phyloP scores from a whole-genome alignment of 257 asterid genomes.

The Voacanga thouarsii region DNA sequence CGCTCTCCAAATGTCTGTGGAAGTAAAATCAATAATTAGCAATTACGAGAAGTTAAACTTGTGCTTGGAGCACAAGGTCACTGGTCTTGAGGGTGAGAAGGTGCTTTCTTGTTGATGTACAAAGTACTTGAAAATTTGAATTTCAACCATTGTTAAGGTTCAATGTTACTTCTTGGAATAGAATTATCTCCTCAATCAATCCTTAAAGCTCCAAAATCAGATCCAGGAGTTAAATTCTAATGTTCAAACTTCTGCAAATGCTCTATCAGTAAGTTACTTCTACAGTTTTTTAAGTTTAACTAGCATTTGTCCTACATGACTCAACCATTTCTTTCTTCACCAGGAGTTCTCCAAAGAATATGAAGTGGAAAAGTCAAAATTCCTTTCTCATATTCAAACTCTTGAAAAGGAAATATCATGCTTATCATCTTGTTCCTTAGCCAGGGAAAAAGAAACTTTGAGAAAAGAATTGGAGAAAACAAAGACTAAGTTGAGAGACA shows the following conservation, averaged over 20 bases:
- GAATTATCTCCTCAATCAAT: conserved; percentile 52
- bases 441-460: conserved; percentile 77
- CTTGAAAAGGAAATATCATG: conserved; percentile 60
- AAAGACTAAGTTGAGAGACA: conserved; percentile 72
- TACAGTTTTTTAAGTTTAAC: neutral
- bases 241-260: conserved; percentile 48
- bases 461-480: conserved; percentile 93
- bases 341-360: conserved; percentile 58
- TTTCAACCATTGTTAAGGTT: neutral
- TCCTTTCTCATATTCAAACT: conserved; percentile 46
- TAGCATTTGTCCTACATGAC: conserved; percentile 21
- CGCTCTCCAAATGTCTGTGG: conserved; percentile 45
- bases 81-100: conserved; percentile 70
- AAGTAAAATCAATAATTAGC: conserved; percentile 40
- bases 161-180: conserved; percentile 18
- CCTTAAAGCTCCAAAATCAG: conserved; percentile 51
- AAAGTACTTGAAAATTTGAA: conserved; percentile 15
- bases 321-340: conserved; percentile 20
- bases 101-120: conserved; percentile 32
- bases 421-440: conserved; percentile 69
- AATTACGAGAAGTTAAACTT: conserved; percentile 51
- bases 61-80: conserved; percentile 46
- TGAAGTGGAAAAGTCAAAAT: conserved; percentile 59
- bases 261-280: conserved; percentile 42
- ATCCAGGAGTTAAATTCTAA: conserved; percentile 48